phyloP scores from a whole-genome alignment of 139 green algal genomes.

The Gonium pectorale region DNA sequence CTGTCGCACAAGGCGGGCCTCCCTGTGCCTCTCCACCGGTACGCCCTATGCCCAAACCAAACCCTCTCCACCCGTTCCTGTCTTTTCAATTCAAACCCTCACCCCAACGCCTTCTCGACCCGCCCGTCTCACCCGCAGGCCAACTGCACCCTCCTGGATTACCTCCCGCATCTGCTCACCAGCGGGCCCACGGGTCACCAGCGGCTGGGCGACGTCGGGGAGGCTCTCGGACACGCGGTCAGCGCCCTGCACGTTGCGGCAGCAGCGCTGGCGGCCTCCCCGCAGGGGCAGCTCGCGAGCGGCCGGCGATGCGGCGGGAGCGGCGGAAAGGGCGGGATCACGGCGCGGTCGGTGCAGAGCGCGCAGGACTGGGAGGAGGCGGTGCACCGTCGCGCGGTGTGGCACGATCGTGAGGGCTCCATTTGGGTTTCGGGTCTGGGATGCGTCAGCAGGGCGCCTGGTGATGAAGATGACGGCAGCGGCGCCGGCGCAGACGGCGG shows the following conservation, averaged over 20 bases:
- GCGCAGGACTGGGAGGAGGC: not conserved
- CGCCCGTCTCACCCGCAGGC: too few relatives aligned
- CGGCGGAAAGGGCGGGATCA: not conserved
- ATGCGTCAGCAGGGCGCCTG: not conserved
- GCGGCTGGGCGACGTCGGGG: not conserved
- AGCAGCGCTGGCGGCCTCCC: too few relatives aligned
- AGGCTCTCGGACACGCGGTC: not conserved
- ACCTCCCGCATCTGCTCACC: too few relatives aligned
- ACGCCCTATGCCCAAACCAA: too few relatives aligned
- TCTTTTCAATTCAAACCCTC: too few relatives aligned
- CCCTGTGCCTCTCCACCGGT: too few relatives aligned
- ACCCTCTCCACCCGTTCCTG: too few relatives aligned
- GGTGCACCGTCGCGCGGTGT: not conserved
- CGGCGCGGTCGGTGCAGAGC: not conserved
- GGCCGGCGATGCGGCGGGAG: not conserved
- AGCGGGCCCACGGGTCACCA: too few relatives aligned
- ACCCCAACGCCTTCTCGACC: too few relatives aligned
- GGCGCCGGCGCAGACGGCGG: not conserved
- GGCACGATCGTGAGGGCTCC: conserved; percentile 19
- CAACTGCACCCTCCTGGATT: too few relatives aligned
- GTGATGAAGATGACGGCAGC: not conserved
- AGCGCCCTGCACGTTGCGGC: not conserved
- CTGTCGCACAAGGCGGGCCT: too few relatives aligned
- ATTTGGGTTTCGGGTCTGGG: conserved; percentile 33
- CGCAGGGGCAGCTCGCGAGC: not conserved